Percentiles rank a stretch among this genome's conserved stretches.
These are phyloP conservation scores for Anthracocystis walkeri DNA, from an alignment of 1,284 basidiomycete genomes.

Conservation along the genomic window DNA sequence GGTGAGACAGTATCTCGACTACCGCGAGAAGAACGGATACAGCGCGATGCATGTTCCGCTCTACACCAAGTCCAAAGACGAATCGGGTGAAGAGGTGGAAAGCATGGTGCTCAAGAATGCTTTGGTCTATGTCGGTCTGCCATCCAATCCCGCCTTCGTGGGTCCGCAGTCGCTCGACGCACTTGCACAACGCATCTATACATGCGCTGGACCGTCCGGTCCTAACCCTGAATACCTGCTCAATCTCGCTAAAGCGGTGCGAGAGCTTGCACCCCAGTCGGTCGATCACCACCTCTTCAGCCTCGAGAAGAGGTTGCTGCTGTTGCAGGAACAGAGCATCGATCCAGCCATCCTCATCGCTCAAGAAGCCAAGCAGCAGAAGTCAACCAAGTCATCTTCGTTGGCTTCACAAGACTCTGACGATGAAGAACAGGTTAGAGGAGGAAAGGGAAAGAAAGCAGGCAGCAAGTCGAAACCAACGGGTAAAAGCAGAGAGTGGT, in stretches of 20 bases:
- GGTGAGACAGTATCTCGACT: conserved; percentile 84
- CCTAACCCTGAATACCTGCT: conserved; percentile 86
- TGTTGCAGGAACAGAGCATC: conserved; percentile 40
- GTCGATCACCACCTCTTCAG: conserved; percentile 81
- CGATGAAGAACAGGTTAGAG: conserved; percentile 3
- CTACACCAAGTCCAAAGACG: conserved; percentile 70
- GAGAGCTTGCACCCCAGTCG: conserved; percentile 79
- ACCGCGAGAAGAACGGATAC: conserved; percentile 79
- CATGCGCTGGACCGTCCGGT: conserved; percentile 82
- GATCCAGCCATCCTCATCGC: conserved; percentile 28
- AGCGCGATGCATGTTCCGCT: conserved; percentile 54
- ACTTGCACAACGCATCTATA: conserved; percentile 79
- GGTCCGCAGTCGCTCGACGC: conserved; percentile 80
- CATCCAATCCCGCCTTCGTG: conserved; percentile 84
- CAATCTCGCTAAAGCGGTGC: conserved; percentile 77
- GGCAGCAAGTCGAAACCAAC: conserved; percentile 27
- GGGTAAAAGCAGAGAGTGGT: conserved; percentile 71
- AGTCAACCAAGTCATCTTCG: neutral
- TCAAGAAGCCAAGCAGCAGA: conserved; percentile 27
- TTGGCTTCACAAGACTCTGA: conserved; percentile 3
- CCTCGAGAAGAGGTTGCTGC: conserved; percentile 74
- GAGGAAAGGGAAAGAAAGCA: conserved; percentile 30
- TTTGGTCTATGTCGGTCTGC: conserved; percentile 80
- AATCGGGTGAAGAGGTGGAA: conserved; percentile 71
- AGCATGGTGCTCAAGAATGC: conserved; percentile 74